Percentiles rank a stretch among this genome's conserved stretches.
Evolutionary conservation across 2,329 filamentous ascomycete genomes (phyloP).

Genomic region (Fusarium tanahbumbuense): DNA sequence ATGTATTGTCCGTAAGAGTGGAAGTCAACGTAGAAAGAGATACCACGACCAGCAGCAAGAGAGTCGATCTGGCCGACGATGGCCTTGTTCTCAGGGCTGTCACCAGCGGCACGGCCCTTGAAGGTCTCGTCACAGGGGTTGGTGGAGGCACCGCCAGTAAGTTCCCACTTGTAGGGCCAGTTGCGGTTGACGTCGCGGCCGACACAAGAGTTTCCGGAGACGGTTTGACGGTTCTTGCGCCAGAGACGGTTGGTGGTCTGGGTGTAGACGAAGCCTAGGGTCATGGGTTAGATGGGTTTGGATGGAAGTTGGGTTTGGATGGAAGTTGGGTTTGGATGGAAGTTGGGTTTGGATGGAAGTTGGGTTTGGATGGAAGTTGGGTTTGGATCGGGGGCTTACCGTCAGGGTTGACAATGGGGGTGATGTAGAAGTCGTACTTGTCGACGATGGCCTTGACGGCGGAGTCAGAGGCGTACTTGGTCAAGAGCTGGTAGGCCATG

Average conservation of each 20-base stretch:
- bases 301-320: too few species aligned
- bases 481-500: slow-evolving; percentile 33
- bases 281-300: background rate
- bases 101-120: slow-evolving; percentile 56
- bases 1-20: slow-evolving; percentile 73
- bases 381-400: too few species aligned
- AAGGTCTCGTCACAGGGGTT: slow-evolving; percentile 64
- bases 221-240: slow-evolving; percentile 68
- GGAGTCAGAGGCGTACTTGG: slow-evolving; percentile 29
- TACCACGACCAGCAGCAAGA: slow-evolving; percentile 52
- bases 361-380: too few species aligned
- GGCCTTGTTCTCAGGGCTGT: slow-evolving; percentile 63
- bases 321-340: too few species aligned
- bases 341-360: accelerated
- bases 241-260: slow-evolving; percentile 68
- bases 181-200: slow-evolving; percentile 70
- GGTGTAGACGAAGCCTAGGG: slow-evolving; percentile 56
- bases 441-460: slow-evolving; percentile 59
- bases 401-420: slow-evolving; percentile 71
- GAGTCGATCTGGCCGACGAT: slow-evolving; percentile 52
- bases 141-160: slow-evolving; percentile 61
- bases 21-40: slow-evolving; percentile 73
- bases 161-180: slow-evolving; percentile 67
- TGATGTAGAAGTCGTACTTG: slow-evolving; percentile 74
- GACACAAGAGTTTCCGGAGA: slow-evolving; percentile 56